Percentiles rank a stretch among this genome's conserved stretches.
These are phyloP conservation scores for Blastobotrys indianensis DNA, from an alignment of 1,139 yeast species.

Conservation along the genomic window DNA sequence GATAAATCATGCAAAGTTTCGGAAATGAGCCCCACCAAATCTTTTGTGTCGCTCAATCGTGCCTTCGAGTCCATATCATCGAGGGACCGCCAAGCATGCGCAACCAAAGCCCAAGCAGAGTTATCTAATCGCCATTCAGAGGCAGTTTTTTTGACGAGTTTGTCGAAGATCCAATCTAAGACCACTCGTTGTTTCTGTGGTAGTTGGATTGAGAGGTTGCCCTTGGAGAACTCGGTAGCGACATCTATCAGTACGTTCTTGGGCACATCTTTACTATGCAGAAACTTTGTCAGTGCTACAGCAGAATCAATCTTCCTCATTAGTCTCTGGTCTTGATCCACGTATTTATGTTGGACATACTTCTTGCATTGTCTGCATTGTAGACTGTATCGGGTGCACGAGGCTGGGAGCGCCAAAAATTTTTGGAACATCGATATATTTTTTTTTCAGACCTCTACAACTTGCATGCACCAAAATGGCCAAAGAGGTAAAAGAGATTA, in stretches of 20 bases:
- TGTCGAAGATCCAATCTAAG: slow-evolving; percentile 60
- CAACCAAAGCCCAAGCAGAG: slow-evolving; percentile 6
- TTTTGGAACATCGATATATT: slow-evolving; percentile 4
- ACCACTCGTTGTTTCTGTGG: slow-evolving; percentile 60
- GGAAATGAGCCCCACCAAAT: slow-evolving; percentile 16
- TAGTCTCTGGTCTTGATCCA: neutral
- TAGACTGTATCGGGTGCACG: neutral
- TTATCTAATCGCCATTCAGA: slow-evolving; percentile 7
- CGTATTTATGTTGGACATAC: neutral
- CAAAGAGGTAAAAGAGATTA: neutral
- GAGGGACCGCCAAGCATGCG: slow-evolving; percentile 13
- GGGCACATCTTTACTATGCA: slow-evolving; percentile 51
- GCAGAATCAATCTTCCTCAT: slow-evolving; percentile 37
- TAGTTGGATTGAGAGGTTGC: slow-evolving; percentile 42
- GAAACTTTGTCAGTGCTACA: slow-evolving; percentile 56
- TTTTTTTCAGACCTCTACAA: neutral
- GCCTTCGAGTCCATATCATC: slow-evolving; percentile 15
- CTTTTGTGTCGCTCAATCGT: slow-evolving; percentile 18
- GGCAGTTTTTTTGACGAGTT: slow-evolving; percentile 37
- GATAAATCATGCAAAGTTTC: slow-evolving; percentile 14
- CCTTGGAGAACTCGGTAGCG: slow-evolving; percentile 41
- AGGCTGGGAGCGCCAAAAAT: neutral
- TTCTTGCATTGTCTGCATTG: neutral
- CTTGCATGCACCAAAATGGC: neutral
- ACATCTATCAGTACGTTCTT: slow-evolving; percentile 38